Evolutionary conservation across 345 rosid species (phyloP).

Genomic region (Eucalyptus cloeziana): DNA sequence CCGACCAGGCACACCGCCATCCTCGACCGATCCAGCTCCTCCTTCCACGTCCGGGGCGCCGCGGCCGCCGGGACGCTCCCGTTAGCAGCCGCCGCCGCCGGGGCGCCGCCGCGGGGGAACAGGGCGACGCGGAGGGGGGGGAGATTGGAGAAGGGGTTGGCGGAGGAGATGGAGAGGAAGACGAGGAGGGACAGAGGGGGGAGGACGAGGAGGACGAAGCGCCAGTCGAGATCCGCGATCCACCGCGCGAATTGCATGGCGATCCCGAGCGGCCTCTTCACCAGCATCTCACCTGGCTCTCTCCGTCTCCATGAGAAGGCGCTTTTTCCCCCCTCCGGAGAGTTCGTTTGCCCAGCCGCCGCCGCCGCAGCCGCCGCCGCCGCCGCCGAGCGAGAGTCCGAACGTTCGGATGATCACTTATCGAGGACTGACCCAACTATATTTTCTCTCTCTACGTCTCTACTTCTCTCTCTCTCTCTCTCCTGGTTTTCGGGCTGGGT

Average conservation of each 20-base stretch:
- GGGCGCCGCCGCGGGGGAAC: neutral
- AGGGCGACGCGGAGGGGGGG: neutral
- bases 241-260: neutral
- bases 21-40: constrained; percentile 19
- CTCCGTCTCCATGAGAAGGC: neutral
- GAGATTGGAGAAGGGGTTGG: neutral
- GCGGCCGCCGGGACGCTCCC: neutral
- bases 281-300: neutral
- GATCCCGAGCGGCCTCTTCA: neutral
- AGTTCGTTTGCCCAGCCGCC: neutral
- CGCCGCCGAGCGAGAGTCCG: neutral
- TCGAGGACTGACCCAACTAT: neutral
- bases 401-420: neutral
- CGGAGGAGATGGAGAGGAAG: neutral
- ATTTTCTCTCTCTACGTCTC: neutral
- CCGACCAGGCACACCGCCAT: constrained; percentile 93
- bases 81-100: neutral
- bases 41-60: neutral
- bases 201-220: neutral
- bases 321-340: neutral
- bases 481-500: neutral
- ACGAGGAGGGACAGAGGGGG: neutral
- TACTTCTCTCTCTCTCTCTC: neutral
- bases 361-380: neutral
- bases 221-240: neutral